These are phyloP conservation scores for Penicillium nucicola DNA, from an alignment of 495 filamentous ascomycete species.

Conservation along the genomic window DNA sequence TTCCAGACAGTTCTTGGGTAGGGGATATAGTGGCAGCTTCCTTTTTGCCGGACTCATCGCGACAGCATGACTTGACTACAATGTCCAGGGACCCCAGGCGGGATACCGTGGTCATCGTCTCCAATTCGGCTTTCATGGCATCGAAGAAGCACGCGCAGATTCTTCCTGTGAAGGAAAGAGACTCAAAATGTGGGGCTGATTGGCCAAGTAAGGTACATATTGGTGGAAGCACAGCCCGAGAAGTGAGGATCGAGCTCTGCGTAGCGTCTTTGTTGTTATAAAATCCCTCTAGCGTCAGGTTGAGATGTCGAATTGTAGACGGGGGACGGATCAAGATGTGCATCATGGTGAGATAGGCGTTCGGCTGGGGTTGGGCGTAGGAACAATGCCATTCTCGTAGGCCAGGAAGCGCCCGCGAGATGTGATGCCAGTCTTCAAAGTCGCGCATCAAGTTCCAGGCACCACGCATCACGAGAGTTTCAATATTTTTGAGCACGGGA, in stretches of 20 bases:
- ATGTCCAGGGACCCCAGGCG: slow-evolving; percentile 62
- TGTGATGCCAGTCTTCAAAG: slow-evolving; percentile 57
- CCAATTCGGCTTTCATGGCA: slow-evolving; percentile 8
- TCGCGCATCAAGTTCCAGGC: slow-evolving; percentile 73
- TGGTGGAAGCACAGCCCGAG: slow-evolving; percentile 21
- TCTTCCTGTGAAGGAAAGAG: slow-evolving; percentile 64
- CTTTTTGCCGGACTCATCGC: slow-evolving; percentile 21
- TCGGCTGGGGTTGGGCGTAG: slow-evolving; percentile 66
- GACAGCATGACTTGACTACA: slow-evolving; percentile 67
- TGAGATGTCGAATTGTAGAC: slow-evolving; percentile 53
- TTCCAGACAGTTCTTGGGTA: slow-evolving; percentile 53
- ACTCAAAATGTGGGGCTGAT: slow-evolving; percentile 54
- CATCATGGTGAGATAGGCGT: slow-evolving; percentile 64
- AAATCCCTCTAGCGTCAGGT: slow-evolving; percentile 65
- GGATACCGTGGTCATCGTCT: slow-evolving; percentile 31
- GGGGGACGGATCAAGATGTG: slow-evolving; percentile 52
- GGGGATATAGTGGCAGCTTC: too few species aligned
- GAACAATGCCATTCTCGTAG: slow-evolving; percentile 68
- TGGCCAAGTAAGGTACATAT: slow-evolving; percentile 59
- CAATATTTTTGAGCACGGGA: slow-evolving; percentile 41
- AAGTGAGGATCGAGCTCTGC: slow-evolving; percentile 9
- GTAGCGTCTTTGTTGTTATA: slow-evolving; percentile 54
- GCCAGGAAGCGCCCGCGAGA: slow-evolving; percentile 58
- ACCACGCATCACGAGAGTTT: slow-evolving; percentile 66
- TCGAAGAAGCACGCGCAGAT: slow-evolving; percentile 59